These are phyloP conservation scores for Austroboletus eburneus DNA, from an alignment of 768 basidiomycete species.

Conservation along the genomic window DNA sequence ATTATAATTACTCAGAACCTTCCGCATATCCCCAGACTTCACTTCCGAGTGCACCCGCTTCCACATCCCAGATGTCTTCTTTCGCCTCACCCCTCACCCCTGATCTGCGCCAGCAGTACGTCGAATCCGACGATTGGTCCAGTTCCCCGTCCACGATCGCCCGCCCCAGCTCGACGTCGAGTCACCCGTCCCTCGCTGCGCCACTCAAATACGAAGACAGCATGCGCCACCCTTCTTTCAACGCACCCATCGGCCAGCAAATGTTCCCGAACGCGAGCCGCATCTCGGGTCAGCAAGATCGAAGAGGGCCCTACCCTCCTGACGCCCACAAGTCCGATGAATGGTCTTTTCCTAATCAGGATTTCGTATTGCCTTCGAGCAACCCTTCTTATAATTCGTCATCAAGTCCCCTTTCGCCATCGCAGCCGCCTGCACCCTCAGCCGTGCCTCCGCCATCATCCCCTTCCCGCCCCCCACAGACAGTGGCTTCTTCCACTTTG, in stretches of 20 bases:
- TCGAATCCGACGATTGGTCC: slow-evolving; percentile 55
- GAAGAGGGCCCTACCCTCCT: slow-evolving; percentile 41
- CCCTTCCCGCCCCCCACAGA: slow-evolving; percentile 48
- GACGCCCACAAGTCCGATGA: slow-evolving; percentile 59
- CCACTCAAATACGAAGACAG: slow-evolving; percentile 67
- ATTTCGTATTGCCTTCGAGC: slow-evolving; percentile 44
- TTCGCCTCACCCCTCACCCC: slow-evolving; percentile 47
- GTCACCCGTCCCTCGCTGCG: slow-evolving; percentile 46
- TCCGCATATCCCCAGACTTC: slow-evolving; percentile 48
- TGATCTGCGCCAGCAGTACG: slow-evolving; percentile 42
- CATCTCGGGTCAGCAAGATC: slow-evolving; percentile 67
- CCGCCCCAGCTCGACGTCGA: slow-evolving; percentile 65
- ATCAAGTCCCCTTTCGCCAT: slow-evolving; percentile 40
- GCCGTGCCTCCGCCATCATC: slow-evolving; percentile 43
- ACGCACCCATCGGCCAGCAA: slow-evolving; percentile 46
- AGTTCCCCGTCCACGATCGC: slow-evolving; percentile 52
- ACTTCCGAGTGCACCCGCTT: slow-evolving; percentile 49
- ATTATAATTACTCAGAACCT: slow-evolving; percentile 38
- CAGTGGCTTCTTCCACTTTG: slow-evolving; percentile 51
- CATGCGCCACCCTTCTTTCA: slow-evolving; percentile 66
- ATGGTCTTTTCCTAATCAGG: slow-evolving; percentile 63
- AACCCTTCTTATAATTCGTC: slow-evolving; percentile 25
- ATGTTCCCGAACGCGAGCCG: slow-evolving; percentile 67
- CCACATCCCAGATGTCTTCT: slow-evolving; percentile 47
- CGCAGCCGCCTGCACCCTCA: slow-evolving; percentile 30